Conservation (phyloP, 1,284 basidiomycete genomes). For the Ustilago trichophora region DNA sequence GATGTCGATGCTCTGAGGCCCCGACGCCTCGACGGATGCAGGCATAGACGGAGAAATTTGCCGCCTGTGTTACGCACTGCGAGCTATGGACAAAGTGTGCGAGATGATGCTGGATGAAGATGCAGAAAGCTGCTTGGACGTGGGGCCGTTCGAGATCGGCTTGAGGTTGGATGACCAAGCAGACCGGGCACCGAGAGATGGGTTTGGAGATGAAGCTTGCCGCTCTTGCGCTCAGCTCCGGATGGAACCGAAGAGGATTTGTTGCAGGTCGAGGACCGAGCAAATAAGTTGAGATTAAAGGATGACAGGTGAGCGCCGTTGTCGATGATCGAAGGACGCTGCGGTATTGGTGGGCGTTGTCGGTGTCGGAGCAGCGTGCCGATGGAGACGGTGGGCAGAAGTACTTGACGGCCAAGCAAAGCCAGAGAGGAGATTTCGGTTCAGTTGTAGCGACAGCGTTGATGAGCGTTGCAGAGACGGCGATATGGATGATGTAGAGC, state of each 20-base stretch:
- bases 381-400: background rate
- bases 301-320: conserved; percentile 1
- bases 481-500: too few species aligned
- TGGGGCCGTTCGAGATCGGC: conserved; percentile 3
- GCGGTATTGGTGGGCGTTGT: background rate
- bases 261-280: conserved; percentile 5
- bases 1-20: conserved; percentile 36
- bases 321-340: conserved; percentile 4
- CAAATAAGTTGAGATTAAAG: background rate
- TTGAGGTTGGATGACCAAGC: background rate
- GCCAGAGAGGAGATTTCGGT: too few species aligned
- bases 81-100: background rate
- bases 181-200: background rate
- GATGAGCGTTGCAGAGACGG: too few species aligned
- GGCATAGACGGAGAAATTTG: conserved; percentile 11
- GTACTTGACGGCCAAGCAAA: too few species aligned
- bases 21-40: conserved; percentile 29
- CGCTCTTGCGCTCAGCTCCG: background rate
- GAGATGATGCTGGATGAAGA: background rate
- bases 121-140: background rate
- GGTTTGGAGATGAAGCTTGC: conserved; percentile 4
- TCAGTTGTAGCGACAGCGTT: too few species aligned
- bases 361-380: background rate
- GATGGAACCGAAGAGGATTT: conserved; percentile 6
- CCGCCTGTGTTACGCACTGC: background rate